phyloP scores from a whole-genome alignment of 139 green algal genomes.

The Microglena sp. region DNA sequence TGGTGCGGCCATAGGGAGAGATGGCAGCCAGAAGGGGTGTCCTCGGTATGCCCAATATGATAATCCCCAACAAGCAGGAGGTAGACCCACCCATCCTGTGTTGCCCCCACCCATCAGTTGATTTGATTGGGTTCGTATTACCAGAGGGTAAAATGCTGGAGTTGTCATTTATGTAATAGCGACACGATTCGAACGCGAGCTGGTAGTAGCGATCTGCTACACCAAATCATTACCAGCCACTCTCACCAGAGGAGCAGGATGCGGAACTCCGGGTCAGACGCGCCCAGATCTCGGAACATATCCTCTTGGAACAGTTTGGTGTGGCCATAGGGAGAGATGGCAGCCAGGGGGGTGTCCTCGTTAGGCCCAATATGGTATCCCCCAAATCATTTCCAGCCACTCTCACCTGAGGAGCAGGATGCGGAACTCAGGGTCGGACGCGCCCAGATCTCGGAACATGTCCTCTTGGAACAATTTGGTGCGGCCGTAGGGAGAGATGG shows the following conservation, averaged over 20 bases:
- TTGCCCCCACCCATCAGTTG: too few relatives aligned
- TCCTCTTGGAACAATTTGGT: slow-evolving; percentile 97
- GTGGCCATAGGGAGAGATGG: slow-evolving; percentile 86
- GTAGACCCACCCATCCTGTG: too few relatives aligned
- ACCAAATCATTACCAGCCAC: neutral
- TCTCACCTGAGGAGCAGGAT: slow-evolving; percentile 82
- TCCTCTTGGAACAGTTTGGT: slow-evolving; percentile 97
- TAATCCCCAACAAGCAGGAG: too few relatives aligned
- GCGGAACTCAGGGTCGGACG: slow-evolving; percentile 64
- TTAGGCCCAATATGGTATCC: too few relatives aligned
- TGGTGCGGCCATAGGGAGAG: slow-evolving; percentile 93
- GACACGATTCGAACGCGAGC: too few relatives aligned
- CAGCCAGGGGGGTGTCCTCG: too few relatives aligned
- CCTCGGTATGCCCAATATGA: too few relatives aligned
- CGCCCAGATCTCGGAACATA: slow-evolving; percentile 64
- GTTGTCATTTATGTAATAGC: too few relatives aligned
- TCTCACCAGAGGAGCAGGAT: slow-evolving; percentile 82
- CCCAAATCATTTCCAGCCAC: neutral
- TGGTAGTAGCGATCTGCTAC: too few relatives aligned
- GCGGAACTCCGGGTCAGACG: slow-evolving; percentile 65
- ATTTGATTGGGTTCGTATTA: too few relatives aligned
- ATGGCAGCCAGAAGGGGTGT: too few relatives aligned
- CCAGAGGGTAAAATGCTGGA: too few relatives aligned
- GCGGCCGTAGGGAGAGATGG: slow-evolving; percentile 86
- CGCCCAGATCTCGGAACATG: slow-evolving; percentile 64